Evolutionary conservation across 257 asterid species (phyloP).

Genomic region (Solanum chaucha): DNA sequence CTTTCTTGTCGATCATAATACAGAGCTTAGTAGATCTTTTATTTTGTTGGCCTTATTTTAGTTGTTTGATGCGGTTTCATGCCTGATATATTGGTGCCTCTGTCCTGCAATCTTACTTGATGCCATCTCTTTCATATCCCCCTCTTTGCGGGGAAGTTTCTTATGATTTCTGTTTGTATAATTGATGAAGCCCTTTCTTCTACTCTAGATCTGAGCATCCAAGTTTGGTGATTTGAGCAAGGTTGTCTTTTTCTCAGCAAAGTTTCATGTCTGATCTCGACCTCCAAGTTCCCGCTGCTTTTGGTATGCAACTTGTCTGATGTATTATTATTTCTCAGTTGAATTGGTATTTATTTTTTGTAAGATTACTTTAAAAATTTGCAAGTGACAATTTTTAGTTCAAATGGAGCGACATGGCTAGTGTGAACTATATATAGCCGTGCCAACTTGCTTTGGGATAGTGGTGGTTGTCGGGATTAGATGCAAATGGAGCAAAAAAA

Average conservation of each 20-base stretch:
- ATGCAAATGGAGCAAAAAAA: background rate
- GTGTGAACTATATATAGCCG: background rate
- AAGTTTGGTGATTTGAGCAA: constrained; percentile 10
- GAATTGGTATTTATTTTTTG: background rate
- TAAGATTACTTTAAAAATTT: background rate
- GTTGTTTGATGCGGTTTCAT: background rate
- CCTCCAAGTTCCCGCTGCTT: constrained; percentile 42
- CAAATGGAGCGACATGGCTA: background rate
- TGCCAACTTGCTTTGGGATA: background rate
- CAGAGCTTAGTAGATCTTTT: background rate
- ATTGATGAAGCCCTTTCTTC: background rate
- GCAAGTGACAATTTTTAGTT: background rate
- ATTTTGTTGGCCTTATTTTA: background rate
- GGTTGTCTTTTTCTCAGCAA: constrained; percentile 14
- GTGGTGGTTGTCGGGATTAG: background rate
- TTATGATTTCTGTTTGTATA: background rate
- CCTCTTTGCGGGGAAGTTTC: background rate
- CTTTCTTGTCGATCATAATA: background rate
- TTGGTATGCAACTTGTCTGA: constrained; percentile 22
- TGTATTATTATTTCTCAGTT: background rate
- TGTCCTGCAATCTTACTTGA: background rate
- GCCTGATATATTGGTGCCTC: background rate
- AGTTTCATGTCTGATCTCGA: constrained; percentile 65
- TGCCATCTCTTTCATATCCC: background rate
- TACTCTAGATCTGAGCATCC: constrained; percentile 28